These are phyloP conservation scores for Fusarium caatingaense DNA, from an alignment of 2,329 filamentous ascomycete genomes.

Conservation along the genomic window DNA sequence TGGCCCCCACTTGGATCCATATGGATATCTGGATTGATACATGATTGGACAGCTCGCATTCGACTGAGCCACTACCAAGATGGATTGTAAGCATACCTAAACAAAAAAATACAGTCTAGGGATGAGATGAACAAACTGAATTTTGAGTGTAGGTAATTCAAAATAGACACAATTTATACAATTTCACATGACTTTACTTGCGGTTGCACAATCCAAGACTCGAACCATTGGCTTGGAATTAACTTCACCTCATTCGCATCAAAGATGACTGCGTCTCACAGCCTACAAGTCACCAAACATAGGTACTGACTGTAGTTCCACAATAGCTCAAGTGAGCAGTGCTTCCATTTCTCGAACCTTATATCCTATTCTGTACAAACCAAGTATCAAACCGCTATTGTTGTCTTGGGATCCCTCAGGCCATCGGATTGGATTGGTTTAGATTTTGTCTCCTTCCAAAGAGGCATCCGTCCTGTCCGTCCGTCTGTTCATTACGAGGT, in stretches of 20 bases:
- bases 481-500: conserved; percentile 21
- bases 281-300: not conserved
- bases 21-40: not conserved
- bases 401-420: conserved; percentile 9
- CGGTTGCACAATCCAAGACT: not conserved
- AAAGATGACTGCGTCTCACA: conserved; percentile 14
- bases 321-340: conserved; percentile 24
- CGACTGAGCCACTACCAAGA: not conserved
- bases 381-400: conserved; percentile 20
- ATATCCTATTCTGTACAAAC: conserved; percentile 28
- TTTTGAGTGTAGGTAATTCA: not conserved
- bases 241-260: not conserved
- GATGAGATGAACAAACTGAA: not conserved
- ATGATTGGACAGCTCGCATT: not conserved
- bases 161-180: not conserved
- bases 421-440: not conserved
- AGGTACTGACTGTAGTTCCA: conserved; percentile 13
- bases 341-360: conserved; percentile 24
- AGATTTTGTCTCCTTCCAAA: not conserved
- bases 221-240: not conserved
- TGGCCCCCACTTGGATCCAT: not conserved
- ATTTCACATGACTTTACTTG: not conserved
- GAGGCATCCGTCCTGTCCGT: conserved; percentile 12
- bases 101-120: not conserved
- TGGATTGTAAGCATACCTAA: not conserved